These are phyloP conservation scores for Pestalotiopsis sp. DNA, from an alignment of 2,329 filamentous ascomycete genomes.

Conservation along the genomic window DNA sequence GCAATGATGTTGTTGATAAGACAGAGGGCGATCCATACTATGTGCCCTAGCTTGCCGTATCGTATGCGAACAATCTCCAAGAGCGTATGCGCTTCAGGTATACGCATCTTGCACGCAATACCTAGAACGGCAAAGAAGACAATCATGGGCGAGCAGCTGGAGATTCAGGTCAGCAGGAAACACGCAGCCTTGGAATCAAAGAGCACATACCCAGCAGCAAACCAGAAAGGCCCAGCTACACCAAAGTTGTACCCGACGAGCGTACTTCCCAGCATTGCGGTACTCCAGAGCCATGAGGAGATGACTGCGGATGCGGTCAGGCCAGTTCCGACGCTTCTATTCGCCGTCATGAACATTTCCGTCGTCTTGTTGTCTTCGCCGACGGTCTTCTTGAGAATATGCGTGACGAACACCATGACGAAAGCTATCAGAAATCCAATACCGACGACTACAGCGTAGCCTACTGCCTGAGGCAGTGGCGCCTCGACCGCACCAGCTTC, in stretches of 20 bases:
- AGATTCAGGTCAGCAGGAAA: background rate
- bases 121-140: constrained; percentile 55
- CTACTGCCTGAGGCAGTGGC: constrained; percentile 16
- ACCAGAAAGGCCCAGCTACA: constrained; percentile 59
- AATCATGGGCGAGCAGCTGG: constrained; percentile 52
- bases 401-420: constrained; percentile 48
- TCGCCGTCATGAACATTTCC: constrained; percentile 59
- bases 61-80: constrained; percentile 55
- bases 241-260: constrained; percentile 57
- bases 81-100: constrained; percentile 55
- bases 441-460: constrained; percentile 30
- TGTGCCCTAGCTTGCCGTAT: constrained; percentile 48
- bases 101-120: constrained; percentile 52
- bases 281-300: constrained; percentile 58
- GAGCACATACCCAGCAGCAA: constrained; percentile 45
- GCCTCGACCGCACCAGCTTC: constrained; percentile 11
- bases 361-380: constrained; percentile 54
- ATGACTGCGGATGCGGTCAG: constrained; percentile 55
- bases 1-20: constrained; percentile 57
- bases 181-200: background rate
- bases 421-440: constrained; percentile 36
- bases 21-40: constrained; percentile 53
- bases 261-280: constrained; percentile 50
- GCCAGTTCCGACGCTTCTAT: constrained; percentile 51
- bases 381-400: constrained; percentile 46